Conservation (phyloP, 768 basidiomycete genomes). For the Calocera cornea region DNA sequence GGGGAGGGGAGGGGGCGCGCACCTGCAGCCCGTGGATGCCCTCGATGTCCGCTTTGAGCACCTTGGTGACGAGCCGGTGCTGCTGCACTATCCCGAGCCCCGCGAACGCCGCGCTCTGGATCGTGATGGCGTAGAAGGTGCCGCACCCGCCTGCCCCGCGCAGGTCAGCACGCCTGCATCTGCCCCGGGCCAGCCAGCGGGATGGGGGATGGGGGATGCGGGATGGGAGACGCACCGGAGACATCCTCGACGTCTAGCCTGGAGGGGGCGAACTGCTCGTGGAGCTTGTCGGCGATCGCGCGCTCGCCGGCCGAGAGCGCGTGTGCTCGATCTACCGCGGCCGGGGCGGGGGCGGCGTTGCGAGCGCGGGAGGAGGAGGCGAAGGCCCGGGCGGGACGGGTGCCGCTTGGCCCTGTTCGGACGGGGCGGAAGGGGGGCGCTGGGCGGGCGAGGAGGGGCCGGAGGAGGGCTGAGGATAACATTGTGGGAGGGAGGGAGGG, state of each 20-base stretch:
- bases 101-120: constrained; percentile 73
- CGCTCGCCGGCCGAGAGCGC: constrained; percentile 45
- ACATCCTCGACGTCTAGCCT: constrained; percentile 81
- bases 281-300: constrained; percentile 57
- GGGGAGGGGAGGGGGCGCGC: not conserved
- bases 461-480: too few species aligned
- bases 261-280: constrained; percentile 60
- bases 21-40: constrained; percentile 92
- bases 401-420: too few species aligned
- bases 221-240: constrained; percentile 49
- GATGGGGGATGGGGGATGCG: not conserved
- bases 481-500: too few species aligned
- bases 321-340: not conserved
- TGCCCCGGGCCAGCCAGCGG: not conserved
- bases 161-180: too few species aligned
- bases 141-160: constrained; percentile 90
- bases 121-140: constrained; percentile 86
- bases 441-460: too few species aligned
- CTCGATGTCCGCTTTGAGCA: constrained; percentile 76
- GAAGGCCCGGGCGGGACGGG: not conserved
- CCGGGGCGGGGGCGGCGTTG: not conserved
- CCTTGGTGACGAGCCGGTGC: constrained; percentile 76
- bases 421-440: too few species aligned
- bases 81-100: constrained; percentile 83
- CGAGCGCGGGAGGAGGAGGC: not conserved